These are phyloP conservation scores for Amanita phalloides DNA, from an alignment of 768 basidiomycete species.

Conservation along the genomic window DNA sequence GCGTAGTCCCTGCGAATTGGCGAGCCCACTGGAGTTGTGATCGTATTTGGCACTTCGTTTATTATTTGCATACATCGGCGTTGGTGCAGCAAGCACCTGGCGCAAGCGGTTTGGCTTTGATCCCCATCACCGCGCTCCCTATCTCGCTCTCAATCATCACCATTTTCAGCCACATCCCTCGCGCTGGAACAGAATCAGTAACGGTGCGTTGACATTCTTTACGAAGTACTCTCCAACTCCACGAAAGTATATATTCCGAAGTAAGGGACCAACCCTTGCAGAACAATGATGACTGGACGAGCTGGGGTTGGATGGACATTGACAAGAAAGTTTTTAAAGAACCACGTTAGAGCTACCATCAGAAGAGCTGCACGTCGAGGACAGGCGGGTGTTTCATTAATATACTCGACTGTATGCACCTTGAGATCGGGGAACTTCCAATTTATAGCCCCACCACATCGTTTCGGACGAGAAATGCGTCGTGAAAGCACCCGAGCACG, in stretches of 20 bases:
- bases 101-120: background rate
- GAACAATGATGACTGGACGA: constrained; percentile 43
- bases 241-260: constrained; percentile 69
- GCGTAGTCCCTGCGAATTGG: too few relatives aligned
- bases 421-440: constrained; percentile 31
- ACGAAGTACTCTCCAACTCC: constrained; percentile 91
- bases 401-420: too few relatives aligned
- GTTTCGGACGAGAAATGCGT: constrained; percentile 68
- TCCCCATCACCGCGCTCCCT: background rate
- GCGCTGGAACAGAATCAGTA: constrained; percentile 92
- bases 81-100: background rate
- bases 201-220: constrained; percentile 92
- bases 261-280: constrained; percentile 56
- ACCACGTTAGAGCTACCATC: constrained; percentile 67
- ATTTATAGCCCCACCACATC: constrained; percentile 79
- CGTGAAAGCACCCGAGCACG: constrained; percentile 63
- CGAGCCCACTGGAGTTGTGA: too few relatives aligned
- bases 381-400: constrained; percentile 45
- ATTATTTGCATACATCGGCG: too few relatives aligned
- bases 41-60: too few relatives aligned
- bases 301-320: constrained; percentile 46
- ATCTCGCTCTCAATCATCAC: constrained; percentile 9
- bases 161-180: constrained; percentile 38
- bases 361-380: constrained; percentile 63
- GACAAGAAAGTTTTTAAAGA: constrained; percentile 56